Evolutionary conservation across 495 filamentous ascomycete species (phyloP).

Genomic region (Pseudotulostoma volvatum): DNA sequence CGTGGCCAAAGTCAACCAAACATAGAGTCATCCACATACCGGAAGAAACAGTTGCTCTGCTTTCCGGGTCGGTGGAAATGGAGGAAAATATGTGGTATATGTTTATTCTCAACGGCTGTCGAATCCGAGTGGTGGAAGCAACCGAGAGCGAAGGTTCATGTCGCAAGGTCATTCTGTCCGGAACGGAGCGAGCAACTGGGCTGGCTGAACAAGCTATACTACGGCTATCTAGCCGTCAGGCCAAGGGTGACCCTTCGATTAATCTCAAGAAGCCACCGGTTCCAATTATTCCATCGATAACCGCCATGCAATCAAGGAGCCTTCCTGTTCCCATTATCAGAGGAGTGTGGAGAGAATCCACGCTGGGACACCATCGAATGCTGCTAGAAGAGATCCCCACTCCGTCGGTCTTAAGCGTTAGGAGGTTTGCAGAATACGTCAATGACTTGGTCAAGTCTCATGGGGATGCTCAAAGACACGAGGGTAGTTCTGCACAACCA

Average conservation of each 20-base stretch:
- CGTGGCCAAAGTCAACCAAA: constrained; percentile 4
- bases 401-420: constrained; percentile 10
- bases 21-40: constrained; percentile 20
- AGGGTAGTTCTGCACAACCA: neutral
- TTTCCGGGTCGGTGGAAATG: constrained; percentile 15
- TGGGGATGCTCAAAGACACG: neutral
- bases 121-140: constrained; percentile 19
- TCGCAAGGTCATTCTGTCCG: constrained; percentile 23
- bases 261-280: constrained; percentile 17
- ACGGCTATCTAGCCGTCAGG: constrained; percentile 12
- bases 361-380: neutral
- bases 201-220: constrained; percentile 14
- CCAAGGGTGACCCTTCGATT: constrained; percentile 15
- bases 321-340: constrained; percentile 16
- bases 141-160: constrained; percentile 17
- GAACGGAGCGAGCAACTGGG: constrained; percentile 17
- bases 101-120: constrained; percentile 22
- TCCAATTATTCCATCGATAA: constrained; percentile 16
- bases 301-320: constrained; percentile 8
- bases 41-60: constrained; percentile 23
- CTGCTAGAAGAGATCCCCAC: neutral
- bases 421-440: constrained; percentile 19
- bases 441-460: constrained; percentile 15
- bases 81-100: constrained; percentile 27
- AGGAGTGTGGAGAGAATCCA: constrained; percentile 15